phyloP scores from a whole-genome alignment of 1,139 yeast genomes.

The Magnusiomyces tetraspermus region DNA sequence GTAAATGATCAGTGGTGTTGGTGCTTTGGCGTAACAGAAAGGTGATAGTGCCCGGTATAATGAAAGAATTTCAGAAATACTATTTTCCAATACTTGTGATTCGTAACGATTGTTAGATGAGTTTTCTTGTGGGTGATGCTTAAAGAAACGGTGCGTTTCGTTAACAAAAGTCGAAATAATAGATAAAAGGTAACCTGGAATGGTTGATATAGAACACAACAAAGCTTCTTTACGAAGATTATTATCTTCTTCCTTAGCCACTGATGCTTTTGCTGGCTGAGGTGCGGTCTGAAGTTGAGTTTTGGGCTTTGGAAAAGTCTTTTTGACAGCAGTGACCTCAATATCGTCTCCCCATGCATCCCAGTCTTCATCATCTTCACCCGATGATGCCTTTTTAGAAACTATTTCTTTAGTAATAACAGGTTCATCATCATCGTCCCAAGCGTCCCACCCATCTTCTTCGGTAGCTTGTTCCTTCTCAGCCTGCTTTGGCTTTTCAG shows the following conservation, averaged over 20 bases:
- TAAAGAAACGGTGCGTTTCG: constrained; percentile 4
- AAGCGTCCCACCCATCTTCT: constrained; percentile 13
- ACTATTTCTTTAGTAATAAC: neutral
- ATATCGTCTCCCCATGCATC: constrained; percentile 25
- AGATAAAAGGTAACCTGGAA: constrained; percentile 6
- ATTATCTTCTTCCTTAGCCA: neutral
- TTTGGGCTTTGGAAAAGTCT: neutral
- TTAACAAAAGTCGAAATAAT: constrained; percentile 7
- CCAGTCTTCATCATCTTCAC: constrained; percentile 12
- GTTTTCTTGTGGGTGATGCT: neutral
- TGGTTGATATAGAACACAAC: constrained; percentile 10
- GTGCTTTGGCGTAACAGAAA: constrained; percentile 16
- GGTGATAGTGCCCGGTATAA: constrained; percentile 25
- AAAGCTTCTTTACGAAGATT: constrained; percentile 4
- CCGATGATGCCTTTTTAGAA: neutral
- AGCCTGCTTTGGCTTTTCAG: neutral
- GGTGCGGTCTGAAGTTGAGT: neutral
- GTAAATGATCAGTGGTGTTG: constrained; percentile 19
- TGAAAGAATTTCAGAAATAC: constrained; percentile 22
- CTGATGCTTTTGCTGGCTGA: neutral
- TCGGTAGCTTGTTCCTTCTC: constrained; percentile 11
- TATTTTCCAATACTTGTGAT: neutral
- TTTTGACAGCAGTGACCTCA: constrained; percentile 2
- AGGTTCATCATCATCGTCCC: constrained; percentile 7
- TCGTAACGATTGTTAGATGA: neutral